Evolutionary conservation across 2,329 filamentous ascomycete genomes (phyloP).

Genomic region (Epichloe bromicola): DNA sequence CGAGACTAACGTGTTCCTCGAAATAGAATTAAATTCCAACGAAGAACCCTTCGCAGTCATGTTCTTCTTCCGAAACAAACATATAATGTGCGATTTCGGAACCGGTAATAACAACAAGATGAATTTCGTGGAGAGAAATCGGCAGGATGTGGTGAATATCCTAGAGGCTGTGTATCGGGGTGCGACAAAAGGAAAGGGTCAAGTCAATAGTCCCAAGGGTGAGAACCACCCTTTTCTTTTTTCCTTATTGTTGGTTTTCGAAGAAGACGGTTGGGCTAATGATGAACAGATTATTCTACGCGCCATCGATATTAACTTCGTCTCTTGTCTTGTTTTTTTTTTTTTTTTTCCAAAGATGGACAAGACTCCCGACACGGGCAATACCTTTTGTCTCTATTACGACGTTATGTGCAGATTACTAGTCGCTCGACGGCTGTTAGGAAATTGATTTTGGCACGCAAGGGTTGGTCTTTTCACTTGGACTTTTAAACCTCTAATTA

Average conservation of each 20-base stretch:
- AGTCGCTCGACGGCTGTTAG: background rate
- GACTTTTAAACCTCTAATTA: conserved; percentile 1
- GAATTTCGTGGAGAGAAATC: conserved; percentile 89
- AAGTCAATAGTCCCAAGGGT: conserved; percentile 90
- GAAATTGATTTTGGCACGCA: background rate
- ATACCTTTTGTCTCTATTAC: background rate
- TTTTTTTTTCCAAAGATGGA: background rate
- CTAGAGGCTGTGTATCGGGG: conserved; percentile 95
- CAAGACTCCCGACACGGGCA: background rate
- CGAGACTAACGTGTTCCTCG: background rate
- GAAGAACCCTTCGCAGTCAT: conserved; percentile 80
- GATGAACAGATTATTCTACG: conserved; percentile 21
- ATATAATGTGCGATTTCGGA: conserved; percentile 97
- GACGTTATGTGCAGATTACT: background rate
- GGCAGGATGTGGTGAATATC: conserved; percentile 97
- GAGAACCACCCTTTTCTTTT: background rate
- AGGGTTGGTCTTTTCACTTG: conserved; percentile 17
- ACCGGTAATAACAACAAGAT: conserved; percentile 99
- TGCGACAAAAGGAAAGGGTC: conserved; percentile 94
- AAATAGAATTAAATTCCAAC: conserved; percentile 6
- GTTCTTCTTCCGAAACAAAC: conserved; percentile 96
- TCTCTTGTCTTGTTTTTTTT: background rate
- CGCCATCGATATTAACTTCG: conserved; percentile 22
- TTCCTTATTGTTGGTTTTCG: background rate
- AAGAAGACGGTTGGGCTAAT: background rate